A percentile compares a stretch with the other conserved stretches of the same genome.
phyloP scores from a whole-genome alignment of 352 stramenopile genomes.

The Aphanomyces cochlioides region DNA sequence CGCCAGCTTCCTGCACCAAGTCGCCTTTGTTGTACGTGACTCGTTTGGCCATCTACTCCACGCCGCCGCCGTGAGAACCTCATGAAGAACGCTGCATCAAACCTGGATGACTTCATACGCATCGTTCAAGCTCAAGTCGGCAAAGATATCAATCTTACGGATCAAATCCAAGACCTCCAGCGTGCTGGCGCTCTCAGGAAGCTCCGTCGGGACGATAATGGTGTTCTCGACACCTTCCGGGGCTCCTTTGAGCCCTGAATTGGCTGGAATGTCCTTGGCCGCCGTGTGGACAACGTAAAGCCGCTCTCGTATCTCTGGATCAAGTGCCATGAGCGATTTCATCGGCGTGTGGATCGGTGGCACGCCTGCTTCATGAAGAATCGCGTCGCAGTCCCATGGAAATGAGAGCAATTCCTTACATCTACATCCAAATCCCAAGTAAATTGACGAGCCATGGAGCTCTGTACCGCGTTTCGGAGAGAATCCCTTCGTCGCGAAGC shows the following conservation, averaged over 20 bases:
- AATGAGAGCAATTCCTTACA: constrained; percentile 91
- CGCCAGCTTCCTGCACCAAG: constrained; percentile 50
- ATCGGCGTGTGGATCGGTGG: constrained; percentile 95
- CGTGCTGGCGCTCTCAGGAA: constrained; percentile 69
- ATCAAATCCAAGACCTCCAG: constrained; percentile 84
- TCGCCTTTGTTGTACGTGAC: constrained; percentile 60
- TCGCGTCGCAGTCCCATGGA: constrained; percentile 90
- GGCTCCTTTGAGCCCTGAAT: constrained; percentile 79
- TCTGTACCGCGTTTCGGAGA: constrained; percentile 59
- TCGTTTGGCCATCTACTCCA: constrained; percentile 53
- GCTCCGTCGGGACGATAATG: constrained; percentile 71
- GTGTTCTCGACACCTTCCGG: constrained; percentile 87
- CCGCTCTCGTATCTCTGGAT: constrained; percentile 84
- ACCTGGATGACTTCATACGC: constrained; percentile 80
- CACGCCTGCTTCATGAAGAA: constrained; percentile 93
- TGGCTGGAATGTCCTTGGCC: constrained; percentile 68
- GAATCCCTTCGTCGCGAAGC: constrained; percentile 77
- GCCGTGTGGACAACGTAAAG: constrained; percentile 95
- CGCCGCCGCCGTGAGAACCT: neutral
- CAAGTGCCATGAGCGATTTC: constrained; percentile 88
- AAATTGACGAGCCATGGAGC: neutral
- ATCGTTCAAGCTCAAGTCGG: constrained; percentile 75
- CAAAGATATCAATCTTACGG: constrained; percentile 78
- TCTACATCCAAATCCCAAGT: neutral
- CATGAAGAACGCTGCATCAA: neutral